Percentiles rank a stretch among this genome's conserved stretches.
These are phyloP conservation scores for Yamadazyma sp. DNA, from an alignment of 1,139 yeast species.

Conservation along the genomic window DNA sequence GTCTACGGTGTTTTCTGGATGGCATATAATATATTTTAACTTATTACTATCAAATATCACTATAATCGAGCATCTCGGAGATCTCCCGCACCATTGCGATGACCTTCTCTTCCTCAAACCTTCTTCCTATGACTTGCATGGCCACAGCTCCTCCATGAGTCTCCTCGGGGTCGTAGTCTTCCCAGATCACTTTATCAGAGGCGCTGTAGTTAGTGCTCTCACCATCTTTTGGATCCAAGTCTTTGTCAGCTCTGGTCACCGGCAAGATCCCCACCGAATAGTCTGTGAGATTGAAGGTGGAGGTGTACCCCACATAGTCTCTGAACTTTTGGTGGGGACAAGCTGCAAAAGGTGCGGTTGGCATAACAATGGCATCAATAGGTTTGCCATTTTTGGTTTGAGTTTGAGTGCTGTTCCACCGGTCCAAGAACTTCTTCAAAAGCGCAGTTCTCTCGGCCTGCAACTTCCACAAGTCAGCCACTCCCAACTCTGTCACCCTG, in stretches of 20 bases:
- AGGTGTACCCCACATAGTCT: constrained; percentile 48
- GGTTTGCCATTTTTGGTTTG: constrained; percentile 39
- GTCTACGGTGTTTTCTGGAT: no score
- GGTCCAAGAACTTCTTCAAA: constrained; percentile 35
- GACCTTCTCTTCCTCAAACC: constrained; percentile 64
- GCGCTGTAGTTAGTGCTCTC: constrained; percentile 16
- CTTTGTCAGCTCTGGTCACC: constrained; percentile 51
- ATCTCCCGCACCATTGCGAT: constrained; percentile 36
- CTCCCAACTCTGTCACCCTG: constrained; percentile 28
- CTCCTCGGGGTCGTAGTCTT: constrained; percentile 53
- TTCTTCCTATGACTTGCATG: constrained; percentile 44
- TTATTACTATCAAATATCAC: constrained; percentile 5
- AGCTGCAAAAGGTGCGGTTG: constrained; percentile 48
- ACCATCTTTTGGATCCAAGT: constrained; percentile 31
- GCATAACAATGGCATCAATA: constrained; percentile 50
- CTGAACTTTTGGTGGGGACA: constrained; percentile 40
- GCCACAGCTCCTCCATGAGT: no score
- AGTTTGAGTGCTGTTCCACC: constrained; percentile 33
- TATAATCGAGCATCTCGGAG: constrained; percentile 16
- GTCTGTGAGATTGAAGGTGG: constrained; percentile 59
- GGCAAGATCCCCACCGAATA: constrained; percentile 60
- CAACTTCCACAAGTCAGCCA: constrained; percentile 45
- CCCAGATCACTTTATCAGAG: constrained; percentile 22
- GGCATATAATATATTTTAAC: no score
- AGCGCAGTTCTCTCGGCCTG: constrained; percentile 31